Conservation (phyloP, 1,139 yeast species). For the Lodderomyces theae region DNA sequence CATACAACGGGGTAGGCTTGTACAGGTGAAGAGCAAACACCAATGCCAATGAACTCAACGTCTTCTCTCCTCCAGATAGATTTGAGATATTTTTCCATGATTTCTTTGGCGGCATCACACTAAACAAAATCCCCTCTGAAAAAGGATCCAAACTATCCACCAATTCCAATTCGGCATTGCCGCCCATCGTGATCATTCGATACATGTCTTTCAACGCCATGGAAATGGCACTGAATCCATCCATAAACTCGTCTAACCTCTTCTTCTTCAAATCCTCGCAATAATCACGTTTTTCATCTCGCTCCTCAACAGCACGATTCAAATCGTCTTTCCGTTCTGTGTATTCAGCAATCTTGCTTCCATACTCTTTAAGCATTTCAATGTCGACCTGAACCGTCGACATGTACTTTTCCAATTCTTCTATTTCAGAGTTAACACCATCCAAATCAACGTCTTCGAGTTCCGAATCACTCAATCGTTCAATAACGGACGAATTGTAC, state of each 20-base stretch:
- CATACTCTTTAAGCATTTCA: slow-evolving; percentile 76
- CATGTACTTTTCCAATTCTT: slow-evolving; percentile 54
- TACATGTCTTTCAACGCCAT: slow-evolving; percentile 93
- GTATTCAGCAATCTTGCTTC: slow-evolving; percentile 62
- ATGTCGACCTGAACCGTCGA: slow-evolving; percentile 64
- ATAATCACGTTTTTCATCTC: slow-evolving; percentile 63
- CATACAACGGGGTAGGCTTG: slow-evolving; percentile 96
- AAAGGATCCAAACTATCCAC: slow-evolving; percentile 98
- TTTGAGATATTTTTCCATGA: slow-evolving; percentile 96
- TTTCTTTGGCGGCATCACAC: slow-evolving; percentile 99
- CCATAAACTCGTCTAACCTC: slow-evolving; percentile 87
- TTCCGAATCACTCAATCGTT: slow-evolving; percentile 51
- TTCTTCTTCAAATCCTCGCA: slow-evolving; percentile 72
- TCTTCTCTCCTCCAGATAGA: slow-evolving; percentile 96
- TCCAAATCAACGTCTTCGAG: slow-evolving; percentile 50
- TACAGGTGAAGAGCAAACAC: slow-evolving; percentile 96
- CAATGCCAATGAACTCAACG: slow-evolving; percentile 88
- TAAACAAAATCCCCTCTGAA: slow-evolving; percentile 91
- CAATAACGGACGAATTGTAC: slow-evolving; percentile 37
- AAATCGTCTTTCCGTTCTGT: slow-evolving; percentile 61
- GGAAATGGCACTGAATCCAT: slow-evolving; percentile 85
- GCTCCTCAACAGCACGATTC: slow-evolving; percentile 59
- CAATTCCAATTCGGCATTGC: slow-evolving; percentile 94
- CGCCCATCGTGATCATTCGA: slow-evolving; percentile 98
- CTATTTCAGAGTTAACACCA: slow-evolving; percentile 51